Evolutionary conservation across 2,329 filamentous ascomycete species (phyloP).

Genomic region (Botrytis byssoidea): DNA sequence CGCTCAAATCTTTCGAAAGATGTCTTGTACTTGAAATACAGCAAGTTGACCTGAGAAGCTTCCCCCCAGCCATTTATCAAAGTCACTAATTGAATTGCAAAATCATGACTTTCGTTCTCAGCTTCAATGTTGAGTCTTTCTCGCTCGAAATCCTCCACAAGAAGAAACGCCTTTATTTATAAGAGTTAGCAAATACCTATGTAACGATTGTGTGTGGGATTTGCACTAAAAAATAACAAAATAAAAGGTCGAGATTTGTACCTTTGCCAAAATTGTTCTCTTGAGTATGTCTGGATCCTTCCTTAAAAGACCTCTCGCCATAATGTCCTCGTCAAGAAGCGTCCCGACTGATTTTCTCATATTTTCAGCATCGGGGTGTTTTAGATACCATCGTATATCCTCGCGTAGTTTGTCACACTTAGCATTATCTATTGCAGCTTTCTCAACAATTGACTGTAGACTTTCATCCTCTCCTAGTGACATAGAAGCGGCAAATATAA

Average conservation of each 20-base stretch:
- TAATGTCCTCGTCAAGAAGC: conserved; percentile 3
- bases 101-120: background rate
- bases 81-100: background rate
- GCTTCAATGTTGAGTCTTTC: background rate
- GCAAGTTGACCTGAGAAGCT: background rate
- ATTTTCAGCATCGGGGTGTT: background rate
- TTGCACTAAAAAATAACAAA: background rate
- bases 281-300: background rate
- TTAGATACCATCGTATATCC: background rate
- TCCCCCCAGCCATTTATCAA: conserved; percentile 16
- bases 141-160: background rate
- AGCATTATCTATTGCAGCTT: background rate
- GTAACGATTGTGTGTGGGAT: background rate
- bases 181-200: background rate
- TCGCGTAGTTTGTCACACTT: background rate
- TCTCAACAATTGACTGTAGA: background rate
- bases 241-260: background rate
- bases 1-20: conserved; percentile 24
- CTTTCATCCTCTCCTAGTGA: conserved; percentile 5
- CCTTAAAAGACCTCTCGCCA: background rate
- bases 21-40: conserved; percentile 24
- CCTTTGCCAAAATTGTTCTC: background rate
- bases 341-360: background rate
- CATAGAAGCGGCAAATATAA: background rate
- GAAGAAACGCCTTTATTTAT: background rate